Conservation (phyloP, 2,329 filamentous ascomycete genomes). For the Fusarium cicatricum region DNA sequence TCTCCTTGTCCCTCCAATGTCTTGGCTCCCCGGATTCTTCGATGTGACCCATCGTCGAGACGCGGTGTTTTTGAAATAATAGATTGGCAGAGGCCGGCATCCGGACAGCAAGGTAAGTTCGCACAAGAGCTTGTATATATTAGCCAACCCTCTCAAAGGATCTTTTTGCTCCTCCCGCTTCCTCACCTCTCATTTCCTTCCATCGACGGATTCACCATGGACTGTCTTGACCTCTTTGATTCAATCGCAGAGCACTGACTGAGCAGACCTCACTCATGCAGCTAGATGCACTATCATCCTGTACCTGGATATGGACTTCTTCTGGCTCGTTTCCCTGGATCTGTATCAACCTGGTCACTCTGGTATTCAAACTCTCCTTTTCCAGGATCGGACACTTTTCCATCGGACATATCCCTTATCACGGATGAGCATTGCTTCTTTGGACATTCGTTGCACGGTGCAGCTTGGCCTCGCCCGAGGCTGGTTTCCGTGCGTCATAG, state of each 20-base stretch:
- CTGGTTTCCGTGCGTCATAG: conserved; percentile 26
- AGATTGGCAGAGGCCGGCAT: conserved; percentile 47
- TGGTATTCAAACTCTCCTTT: conserved; percentile 20
- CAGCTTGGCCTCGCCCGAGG: conserved; percentile 30
- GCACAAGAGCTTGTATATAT: conserved; percentile 61
- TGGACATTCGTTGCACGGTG: conserved; percentile 12
- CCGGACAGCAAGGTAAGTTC: conserved; percentile 64
- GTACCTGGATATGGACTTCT: conserved; percentile 12
- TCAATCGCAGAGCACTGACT: conserved; percentile 39
- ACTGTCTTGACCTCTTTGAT: conserved; percentile 26
- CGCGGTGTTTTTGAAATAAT: conserved; percentile 40
- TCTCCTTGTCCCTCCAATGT: conserved; percentile 36
- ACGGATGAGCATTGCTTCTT: conserved; percentile 11
- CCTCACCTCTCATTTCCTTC: conserved; percentile 14
- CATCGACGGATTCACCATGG: conserved; percentile 35
- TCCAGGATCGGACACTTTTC: conserved; percentile 27
- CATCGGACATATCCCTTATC: conserved; percentile 13
- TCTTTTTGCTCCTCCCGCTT: conserved; percentile 32
- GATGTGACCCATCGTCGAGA: conserved; percentile 36
- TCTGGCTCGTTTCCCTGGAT: conserved; percentile 20
- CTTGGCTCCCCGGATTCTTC: conserved; percentile 40
- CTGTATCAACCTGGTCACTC: conserved; percentile 2
- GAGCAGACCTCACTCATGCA: conserved; percentile 37
- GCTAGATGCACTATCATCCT: conserved; percentile 30
- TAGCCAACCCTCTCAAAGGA: conserved; percentile 54